These are phyloP conservation scores for Lupinus albus DNA, from an alignment of 306 rosid species.

Conservation along the genomic window DNA sequence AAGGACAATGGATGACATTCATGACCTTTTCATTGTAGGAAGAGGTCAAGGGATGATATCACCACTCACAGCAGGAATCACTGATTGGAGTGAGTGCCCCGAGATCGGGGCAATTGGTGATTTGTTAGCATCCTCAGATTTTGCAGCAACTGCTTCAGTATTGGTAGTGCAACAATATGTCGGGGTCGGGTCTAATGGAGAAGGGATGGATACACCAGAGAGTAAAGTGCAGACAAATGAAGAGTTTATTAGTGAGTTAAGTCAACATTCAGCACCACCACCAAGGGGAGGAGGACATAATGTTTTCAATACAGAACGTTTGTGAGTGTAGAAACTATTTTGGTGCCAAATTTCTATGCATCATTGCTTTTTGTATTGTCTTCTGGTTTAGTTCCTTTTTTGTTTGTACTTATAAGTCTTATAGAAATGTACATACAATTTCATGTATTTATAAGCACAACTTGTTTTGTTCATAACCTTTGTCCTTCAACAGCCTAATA, in stretches of 20 bases:
- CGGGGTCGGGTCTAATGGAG: conserved; percentile 44
- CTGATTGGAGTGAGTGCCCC: conserved; percentile 97
- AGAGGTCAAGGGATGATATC: conserved; percentile 81
- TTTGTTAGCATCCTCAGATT: conserved; percentile 81
- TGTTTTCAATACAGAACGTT: conserved; percentile 11
- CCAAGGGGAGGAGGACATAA: conserved; percentile 5
- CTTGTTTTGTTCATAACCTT: background rate
- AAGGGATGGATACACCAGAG: conserved; percentile 37
- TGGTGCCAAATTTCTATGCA: background rate
- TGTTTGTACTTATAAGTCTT: background rate
- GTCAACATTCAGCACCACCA: conserved; percentile 15
- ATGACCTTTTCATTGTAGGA: conserved; percentile 83
- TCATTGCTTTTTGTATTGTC: background rate
- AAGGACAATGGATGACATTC: conserved; percentile 63
- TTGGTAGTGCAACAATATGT: conserved; percentile 76
- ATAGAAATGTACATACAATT: conserved; percentile 36
- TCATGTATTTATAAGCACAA: conserved; percentile 5
- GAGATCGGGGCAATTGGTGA: conserved; percentile 93
- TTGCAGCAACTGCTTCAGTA: conserved; percentile 80
- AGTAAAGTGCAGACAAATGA: conserved; percentile 10
- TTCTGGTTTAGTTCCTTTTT: conserved; percentile 5
- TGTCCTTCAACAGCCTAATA: too few species aligned
- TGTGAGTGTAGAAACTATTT: background rate
- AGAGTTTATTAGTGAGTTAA: conserved; percentile 27
- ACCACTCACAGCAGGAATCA: conserved; percentile 80